Evolutionary conservation across 768 basidiomycete genomes (phyloP).

Genomic region (Psilocybe cyanescens): DNA sequence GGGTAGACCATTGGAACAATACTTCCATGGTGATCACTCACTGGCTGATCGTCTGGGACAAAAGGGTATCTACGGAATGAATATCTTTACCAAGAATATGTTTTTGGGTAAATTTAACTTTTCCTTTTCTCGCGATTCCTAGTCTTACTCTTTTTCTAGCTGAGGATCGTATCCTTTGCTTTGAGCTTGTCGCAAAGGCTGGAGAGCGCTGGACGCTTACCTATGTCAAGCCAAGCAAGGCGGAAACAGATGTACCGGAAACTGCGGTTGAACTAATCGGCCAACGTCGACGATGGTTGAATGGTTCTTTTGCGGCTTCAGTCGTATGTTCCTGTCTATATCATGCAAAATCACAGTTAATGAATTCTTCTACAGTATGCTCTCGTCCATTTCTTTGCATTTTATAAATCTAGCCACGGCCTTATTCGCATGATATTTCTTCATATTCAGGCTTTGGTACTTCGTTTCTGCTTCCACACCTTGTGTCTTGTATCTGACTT

Average conservation of each 20-base stretch:
- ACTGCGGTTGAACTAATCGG: slow-evolving; percentile 90
- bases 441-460: slow-evolving; percentile 87
- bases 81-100: slow-evolving; percentile 94
- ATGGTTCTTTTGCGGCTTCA: slow-evolving; percentile 93
- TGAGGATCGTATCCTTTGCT: slow-evolving; percentile 97
- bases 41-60: slow-evolving; percentile 89
- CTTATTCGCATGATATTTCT: slow-evolving; percentile 96
- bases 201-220: slow-evolving; percentile 87
- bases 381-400: slow-evolving; percentile 88
- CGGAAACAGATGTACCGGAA: slow-evolving; percentile 97
- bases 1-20: slow-evolving; percentile 85
- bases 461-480: slow-evolving; percentile 28
- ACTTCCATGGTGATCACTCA: slow-evolving; percentile 88
- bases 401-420: slow-evolving; percentile 87
- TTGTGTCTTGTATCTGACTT: not conserved
- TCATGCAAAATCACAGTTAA: slow-evolving; percentile 8
- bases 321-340: slow-evolving; percentile 56
- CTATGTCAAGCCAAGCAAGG: slow-evolving; percentile 92
- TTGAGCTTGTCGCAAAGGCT: slow-evolving; percentile 93
- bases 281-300: slow-evolving; percentile 95
- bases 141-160: slow-evolving; percentile 40
- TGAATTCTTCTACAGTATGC: slow-evolving; percentile 62
- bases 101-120: slow-evolving; percentile 42
- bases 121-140: not conserved
- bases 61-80: slow-evolving; percentile 96